Evolutionary conservation across 257 asterid species (phyloP), one percentile per base, ranked within the genome.

Genomic region (Ophiorrhiza pumila): DNA sequence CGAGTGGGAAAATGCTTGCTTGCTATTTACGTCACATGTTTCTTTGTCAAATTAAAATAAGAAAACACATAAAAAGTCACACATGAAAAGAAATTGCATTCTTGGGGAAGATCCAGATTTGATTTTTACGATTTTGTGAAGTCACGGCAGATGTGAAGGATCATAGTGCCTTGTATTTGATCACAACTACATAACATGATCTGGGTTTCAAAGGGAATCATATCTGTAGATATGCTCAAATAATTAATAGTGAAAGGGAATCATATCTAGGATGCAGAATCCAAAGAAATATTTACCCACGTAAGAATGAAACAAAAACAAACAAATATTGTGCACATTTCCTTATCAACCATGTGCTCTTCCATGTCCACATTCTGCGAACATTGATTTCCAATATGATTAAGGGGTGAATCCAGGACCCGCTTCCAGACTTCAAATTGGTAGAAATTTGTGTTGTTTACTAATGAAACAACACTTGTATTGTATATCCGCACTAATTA

Each of bases 251-350:
- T 37, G 42, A 37, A 17, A n/a, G 50, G 49, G 73, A 34, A 69
- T 69, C 73, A 34, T 50, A 69, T 69, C 73, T 34, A 50, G 61
- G 63, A 52, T 34, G 6, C 47, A 4, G 73, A 50, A 69, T 69
- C 68, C 76, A 42, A 17, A 61, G 34, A 59, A 42, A 57, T 71
- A 71, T 71, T 57, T 57, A 43, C n/a, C 32, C 18, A 45, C 46
- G 60, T 59, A 67, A 31, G 25, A 34, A 39, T 25, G 31, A 22
- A 64, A 13, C 69, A 14, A 46, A n/a, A 67, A 27, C 32, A 67
- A 67, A 23, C 41, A 67, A 66, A 43, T 0, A 41, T 35, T 25
- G 67, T 43, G 35, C 69, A 45, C 29, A 23, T 37, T 49, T 49
- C 52, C 59, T 46, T 32, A 32, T 63, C 71, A 63, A 23, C 71